phyloP scores from a whole-genome alignment of 441 rosid genomes.

The Arabidopsis hybrid region DNA sequence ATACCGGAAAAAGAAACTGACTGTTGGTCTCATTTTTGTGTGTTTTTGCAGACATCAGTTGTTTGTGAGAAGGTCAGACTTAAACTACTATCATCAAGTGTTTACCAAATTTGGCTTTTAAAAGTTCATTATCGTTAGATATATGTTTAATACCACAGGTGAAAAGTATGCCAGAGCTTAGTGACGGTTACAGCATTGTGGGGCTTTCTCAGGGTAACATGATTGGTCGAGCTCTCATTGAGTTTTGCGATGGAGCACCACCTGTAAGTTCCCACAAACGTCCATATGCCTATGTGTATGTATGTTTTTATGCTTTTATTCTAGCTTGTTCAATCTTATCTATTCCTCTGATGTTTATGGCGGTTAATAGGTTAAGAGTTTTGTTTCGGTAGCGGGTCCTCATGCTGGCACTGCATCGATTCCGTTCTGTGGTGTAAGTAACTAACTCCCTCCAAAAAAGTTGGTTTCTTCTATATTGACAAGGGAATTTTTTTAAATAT shows the following conservation, averaged over 20 bases:
- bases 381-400: conserved; percentile 75
- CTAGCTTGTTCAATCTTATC: neutral
- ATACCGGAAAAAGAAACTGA: neutral
- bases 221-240: conserved; percentile 79
- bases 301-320: conserved; percentile 4
- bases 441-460: conserved; percentile 3
- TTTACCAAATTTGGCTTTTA: conserved; percentile 1
- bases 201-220: conserved; percentile 92
- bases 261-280: conserved; percentile 53
- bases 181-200: conserved; percentile 75
- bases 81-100: conserved; percentile 32
- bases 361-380: conserved; percentile 73
- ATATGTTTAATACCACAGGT: conserved; percentile 52
- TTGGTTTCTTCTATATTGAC: conserved; percentile 5
- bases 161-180: conserved; percentile 75
- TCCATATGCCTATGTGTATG: neutral
- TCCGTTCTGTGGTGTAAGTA: conserved; percentile 82
- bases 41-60: conserved; percentile 67
- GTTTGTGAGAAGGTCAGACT: conserved; percentile 83
- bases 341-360: neutral
- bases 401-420: conserved; percentile 89
- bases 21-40: conserved; percentile 4
- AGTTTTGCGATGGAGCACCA: conserved; percentile 86
- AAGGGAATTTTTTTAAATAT: neutral
- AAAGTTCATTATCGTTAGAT: neutral